phyloP scores from a whole-genome alignment of 805 yeast genomes.

The Blastobotrys robertii region DNA sequence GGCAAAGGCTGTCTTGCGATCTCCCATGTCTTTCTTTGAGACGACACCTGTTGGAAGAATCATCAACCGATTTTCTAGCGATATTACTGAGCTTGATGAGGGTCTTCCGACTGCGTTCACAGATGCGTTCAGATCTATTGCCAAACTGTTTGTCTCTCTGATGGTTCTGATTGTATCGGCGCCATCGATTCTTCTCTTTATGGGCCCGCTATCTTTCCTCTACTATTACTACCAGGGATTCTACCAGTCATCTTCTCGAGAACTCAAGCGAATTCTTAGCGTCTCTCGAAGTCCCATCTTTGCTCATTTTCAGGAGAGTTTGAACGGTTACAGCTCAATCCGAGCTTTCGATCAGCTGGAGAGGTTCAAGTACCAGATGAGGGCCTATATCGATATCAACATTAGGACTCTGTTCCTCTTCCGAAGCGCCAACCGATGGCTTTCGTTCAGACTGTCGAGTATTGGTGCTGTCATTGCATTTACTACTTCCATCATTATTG shows the following conservation, averaged over 20 bases:
- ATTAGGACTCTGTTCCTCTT: conserved; percentile 90
- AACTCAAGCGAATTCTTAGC: conserved; percentile 66
- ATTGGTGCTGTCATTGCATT: conserved; percentile 84
- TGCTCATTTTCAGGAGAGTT: conserved; percentile 75
- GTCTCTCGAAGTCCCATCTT: conserved; percentile 68
- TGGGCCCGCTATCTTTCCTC: conserved; percentile 54
- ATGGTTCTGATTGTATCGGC: conserved; percentile 76
- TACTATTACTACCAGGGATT: conserved; percentile 64
- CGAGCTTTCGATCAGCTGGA: conserved; percentile 60
- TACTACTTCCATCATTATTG: conserved; percentile 73
- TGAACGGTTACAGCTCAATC: conserved; percentile 69
- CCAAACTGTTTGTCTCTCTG: conserved; percentile 51
- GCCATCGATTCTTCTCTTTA: conserved; percentile 71
- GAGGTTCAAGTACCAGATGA: conserved; percentile 52
- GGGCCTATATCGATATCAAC: conserved; percentile 60
- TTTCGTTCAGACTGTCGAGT: conserved; percentile 87
- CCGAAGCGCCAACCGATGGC: conserved; percentile 91
- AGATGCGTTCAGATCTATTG: conserved; percentile 31
- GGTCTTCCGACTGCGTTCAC: conserved; percentile 36
- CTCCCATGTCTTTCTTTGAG: conserved; percentile 94
- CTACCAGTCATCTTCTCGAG: conserved; percentile 65
- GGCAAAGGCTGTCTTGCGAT: conserved; percentile 66
- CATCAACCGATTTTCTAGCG: conserved; percentile 83
- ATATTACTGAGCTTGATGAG: conserved; percentile 83
- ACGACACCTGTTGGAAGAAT: conserved; percentile 93